These are phyloP conservation scores for Komagataella phaffii DNA, from an alignment of 805 yeast genomes.

Conservation along the genomic window DNA sequence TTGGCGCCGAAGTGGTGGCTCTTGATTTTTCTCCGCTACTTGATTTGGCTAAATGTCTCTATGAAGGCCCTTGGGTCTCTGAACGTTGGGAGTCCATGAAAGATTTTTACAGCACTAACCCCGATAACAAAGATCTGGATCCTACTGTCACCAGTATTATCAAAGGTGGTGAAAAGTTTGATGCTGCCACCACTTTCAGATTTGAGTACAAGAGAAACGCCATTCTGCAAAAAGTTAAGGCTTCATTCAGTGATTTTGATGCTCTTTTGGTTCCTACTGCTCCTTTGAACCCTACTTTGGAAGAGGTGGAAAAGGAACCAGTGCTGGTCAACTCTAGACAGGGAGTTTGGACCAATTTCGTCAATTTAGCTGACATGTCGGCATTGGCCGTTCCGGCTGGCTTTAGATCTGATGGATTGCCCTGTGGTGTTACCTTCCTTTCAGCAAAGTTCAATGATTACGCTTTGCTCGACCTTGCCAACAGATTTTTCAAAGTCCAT, in stretches of 20 bases:
- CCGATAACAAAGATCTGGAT: slow-evolving; percentile 61
- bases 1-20: slow-evolving; percentile 46
- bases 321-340: slow-evolving; percentile 74
- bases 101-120: slow-evolving; percentile 56
- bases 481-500: slow-evolving; percentile 42
- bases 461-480: slow-evolving; percentile 78
- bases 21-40: slow-evolving; percentile 66
- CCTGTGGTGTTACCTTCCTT: slow-evolving; percentile 80
- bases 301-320: slow-evolving; percentile 65
- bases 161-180: slow-evolving; percentile 59
- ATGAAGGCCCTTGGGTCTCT: slow-evolving; percentile 99
- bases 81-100: slow-evolving; percentile 81
- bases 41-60: slow-evolving; percentile 74
- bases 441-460: slow-evolving; percentile 78
- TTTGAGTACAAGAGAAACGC: slow-evolving; percentile 81
- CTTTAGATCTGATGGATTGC: slow-evolving; percentile 76
- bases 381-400: slow-evolving; percentile 90
- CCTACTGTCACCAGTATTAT: slow-evolving; percentile 74
- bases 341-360: slow-evolving; percentile 98
- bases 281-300: slow-evolving; percentile 80
- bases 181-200: slow-evolving; percentile 76
- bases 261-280: slow-evolving; percentile 86
- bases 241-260: slow-evolving; percentile 47
- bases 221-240: slow-evolving; percentile 51
- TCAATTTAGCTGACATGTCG: slow-evolving; percentile 83